Evolutionary conservation across 129 eudicot genomes (phyloP).

Genomic region (Escallonia rubra): DNA sequence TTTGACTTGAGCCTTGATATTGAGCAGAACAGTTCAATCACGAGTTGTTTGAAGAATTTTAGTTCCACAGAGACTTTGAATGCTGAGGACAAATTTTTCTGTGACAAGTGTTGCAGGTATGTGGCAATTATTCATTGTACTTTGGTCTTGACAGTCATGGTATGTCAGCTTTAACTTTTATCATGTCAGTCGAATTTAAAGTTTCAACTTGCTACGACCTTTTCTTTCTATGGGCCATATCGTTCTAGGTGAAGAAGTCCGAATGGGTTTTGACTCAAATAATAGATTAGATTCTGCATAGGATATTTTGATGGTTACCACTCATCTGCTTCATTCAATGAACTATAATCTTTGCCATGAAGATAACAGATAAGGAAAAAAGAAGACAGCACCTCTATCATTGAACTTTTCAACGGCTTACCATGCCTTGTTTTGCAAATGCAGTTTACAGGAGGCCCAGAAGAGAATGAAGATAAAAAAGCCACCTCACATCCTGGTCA

Average conservation of each 20-base stretch:
- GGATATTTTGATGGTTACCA: no score
- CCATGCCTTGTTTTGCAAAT: neutral
- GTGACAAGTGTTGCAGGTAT: conserved; percentile 85
- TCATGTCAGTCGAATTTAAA: no score
- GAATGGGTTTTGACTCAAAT: neutral
- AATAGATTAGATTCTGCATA: neutral
- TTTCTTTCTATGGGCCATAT: neutral
- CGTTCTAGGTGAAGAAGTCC: neutral
- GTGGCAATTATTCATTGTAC: neutral
- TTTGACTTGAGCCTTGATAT: conserved; percentile 71
- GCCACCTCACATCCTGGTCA: conserved; percentile 66
- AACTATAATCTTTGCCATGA: neutral
- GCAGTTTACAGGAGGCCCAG: conserved; percentile 79
- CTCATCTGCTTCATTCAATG: neutral
- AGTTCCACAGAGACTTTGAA: conserved; percentile 85
- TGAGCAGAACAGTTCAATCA: conserved; percentile 71
- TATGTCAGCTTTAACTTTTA: neutral
- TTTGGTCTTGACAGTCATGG: neutral
- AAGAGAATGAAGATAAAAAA: conserved; percentile 78
- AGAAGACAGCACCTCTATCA: neutral
- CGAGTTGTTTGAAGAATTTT: conserved; percentile 66
- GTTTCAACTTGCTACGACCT: no score
- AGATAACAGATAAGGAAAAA: neutral
- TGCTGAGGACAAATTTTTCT: conserved; percentile 87
- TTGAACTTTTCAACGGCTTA: neutral